Percentiles rank a stretch among this genome's conserved stretches.
phyloP scores from a whole-genome alignment of 257 asterid species.

The Gentiana dahurica region DNA sequence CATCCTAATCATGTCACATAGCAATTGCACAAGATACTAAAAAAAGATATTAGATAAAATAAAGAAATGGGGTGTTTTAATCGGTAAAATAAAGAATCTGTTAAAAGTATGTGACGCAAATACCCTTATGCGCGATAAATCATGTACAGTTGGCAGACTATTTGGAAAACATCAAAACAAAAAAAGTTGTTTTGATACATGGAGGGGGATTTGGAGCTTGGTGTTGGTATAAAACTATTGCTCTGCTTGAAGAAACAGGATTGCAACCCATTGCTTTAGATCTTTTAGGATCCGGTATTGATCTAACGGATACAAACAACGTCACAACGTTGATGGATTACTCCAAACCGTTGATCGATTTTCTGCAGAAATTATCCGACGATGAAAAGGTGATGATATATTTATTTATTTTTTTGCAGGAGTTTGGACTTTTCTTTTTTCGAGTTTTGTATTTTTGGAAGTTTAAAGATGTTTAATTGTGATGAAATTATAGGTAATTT shows the following conservation, averaged over 20 bases:
- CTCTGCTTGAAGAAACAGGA: constrained; percentile 79
- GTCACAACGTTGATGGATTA: constrained; percentile 54
- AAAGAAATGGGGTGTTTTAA: no score
- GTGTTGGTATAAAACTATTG: constrained; percentile 98
- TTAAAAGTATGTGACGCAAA: no score
- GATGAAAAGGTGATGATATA: constrained; percentile 53
- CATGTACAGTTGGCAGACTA: constrained; percentile 53
- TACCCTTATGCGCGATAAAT: not conserved
- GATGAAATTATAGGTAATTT: constrained; percentile 52
- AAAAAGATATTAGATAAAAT: no score
- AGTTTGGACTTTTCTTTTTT: no score
- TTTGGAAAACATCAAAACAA: constrained; percentile 75
- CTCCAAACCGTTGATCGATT: constrained; percentile 75
- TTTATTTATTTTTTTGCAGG: constrained; percentile 16
- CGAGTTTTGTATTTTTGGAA: not conserved
- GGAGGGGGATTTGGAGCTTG: constrained; percentile 99
- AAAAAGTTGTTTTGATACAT: constrained; percentile 77
- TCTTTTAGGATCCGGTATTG: constrained; percentile 85
- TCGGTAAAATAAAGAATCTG: no score
- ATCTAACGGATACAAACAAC: constrained; percentile 54
- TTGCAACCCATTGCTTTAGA: constrained; percentile 65
- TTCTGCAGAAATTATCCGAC: constrained; percentile 58
- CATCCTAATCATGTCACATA: no score
- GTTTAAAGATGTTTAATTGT: not conserved
- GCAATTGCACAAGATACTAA: no score